A percentile compares a stretch with the other conserved stretches of the same genome.
phyloP scores from a whole-genome alignment of 169 alveolate genomes.

The Eimeria acervulina region DNA sequence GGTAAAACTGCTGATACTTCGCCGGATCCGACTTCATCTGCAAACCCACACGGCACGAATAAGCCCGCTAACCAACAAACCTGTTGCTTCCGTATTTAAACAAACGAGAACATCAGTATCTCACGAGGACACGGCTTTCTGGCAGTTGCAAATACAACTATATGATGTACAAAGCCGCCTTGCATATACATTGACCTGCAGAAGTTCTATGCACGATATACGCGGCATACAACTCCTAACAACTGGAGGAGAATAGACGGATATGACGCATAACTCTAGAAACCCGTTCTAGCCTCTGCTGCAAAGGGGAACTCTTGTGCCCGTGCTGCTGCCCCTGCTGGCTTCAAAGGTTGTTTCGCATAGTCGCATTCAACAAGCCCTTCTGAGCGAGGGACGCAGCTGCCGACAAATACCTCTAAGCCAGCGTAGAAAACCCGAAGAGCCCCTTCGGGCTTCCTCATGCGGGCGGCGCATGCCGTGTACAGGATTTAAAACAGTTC shows the following conservation, averaged over 20 bases:
- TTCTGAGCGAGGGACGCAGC: not conserved
- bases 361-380: not conserved
- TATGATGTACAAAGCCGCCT: not conserved
- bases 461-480: not conserved
- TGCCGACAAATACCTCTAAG: not conserved
- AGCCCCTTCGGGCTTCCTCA: not conserved
- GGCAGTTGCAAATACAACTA: not conserved
- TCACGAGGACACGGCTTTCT: not conserved
- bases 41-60: not conserved
- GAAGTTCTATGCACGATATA: not conserved
- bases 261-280: not conserved
- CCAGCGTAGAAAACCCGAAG: not conserved
- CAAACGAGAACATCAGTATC: not conserved
- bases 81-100: not conserved
- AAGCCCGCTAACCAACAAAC: not conserved
- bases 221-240: not conserved
- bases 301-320: not conserved
- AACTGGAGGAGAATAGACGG: not conserved
- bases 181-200: not conserved
- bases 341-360: not conserved
- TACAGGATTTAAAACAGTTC: not conserved
- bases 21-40: conserved; percentile 89
- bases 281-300: not conserved
- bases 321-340: too few species aligned
- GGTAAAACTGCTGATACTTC: conserved; percentile 91